Percentiles rank a stretch among this genome's conserved stretches.
phyloP scores from a whole-genome alignment of 352 stramenopile genomes.

The Thraustotheca clavata region DNA sequence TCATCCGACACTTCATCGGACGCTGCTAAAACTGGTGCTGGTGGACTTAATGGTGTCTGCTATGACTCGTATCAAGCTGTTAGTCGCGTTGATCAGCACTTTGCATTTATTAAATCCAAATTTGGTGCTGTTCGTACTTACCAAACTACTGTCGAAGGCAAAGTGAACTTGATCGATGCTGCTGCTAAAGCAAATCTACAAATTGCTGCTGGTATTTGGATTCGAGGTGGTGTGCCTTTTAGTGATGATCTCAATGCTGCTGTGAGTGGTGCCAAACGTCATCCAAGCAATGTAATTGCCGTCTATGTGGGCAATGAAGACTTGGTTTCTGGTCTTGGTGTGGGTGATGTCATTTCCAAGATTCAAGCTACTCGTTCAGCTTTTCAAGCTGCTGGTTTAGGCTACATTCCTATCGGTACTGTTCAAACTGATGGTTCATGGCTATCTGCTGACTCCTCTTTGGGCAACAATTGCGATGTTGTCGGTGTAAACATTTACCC shows the following conservation, averaged over 20 bases:
- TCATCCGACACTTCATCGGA: not conserved
- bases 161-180: slow-evolving; percentile 30
- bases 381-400: slow-evolving; percentile 10
- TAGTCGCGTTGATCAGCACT: slow-evolving; percentile 24
- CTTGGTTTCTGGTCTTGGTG: slow-evolving; percentile 33
- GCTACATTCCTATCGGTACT: slow-evolving; percentile 41
- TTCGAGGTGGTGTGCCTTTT: slow-evolving; percentile 24
- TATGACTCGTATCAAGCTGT: slow-evolving; percentile 32
- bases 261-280: slow-evolving; percentile 35
- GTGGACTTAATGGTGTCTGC: slow-evolving; percentile 11
- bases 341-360: not conserved
- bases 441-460: slow-evolving; percentile 20
- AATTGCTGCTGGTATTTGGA: slow-evolving; percentile 50
- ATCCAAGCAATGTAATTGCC: slow-evolving; percentile 31
- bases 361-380: not conserved
- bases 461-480: slow-evolving; percentile 31
- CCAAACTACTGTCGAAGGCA: slow-evolving; percentile 29
- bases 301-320: slow-evolving; percentile 76
- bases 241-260: slow-evolving; percentile 47
- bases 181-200: slow-evolving; percentile 24
- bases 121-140: slow-evolving; percentile 33
- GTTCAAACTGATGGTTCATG: slow-evolving; percentile 39
- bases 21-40: not conserved
- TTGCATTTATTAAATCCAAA: slow-evolving; percentile 25
- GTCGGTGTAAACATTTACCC: slow-evolving; percentile 36